These are phyloP conservation scores for Esteya vermicola DNA, from an alignment of 2,329 filamentous ascomycete genomes.

Conservation along the genomic window DNA sequence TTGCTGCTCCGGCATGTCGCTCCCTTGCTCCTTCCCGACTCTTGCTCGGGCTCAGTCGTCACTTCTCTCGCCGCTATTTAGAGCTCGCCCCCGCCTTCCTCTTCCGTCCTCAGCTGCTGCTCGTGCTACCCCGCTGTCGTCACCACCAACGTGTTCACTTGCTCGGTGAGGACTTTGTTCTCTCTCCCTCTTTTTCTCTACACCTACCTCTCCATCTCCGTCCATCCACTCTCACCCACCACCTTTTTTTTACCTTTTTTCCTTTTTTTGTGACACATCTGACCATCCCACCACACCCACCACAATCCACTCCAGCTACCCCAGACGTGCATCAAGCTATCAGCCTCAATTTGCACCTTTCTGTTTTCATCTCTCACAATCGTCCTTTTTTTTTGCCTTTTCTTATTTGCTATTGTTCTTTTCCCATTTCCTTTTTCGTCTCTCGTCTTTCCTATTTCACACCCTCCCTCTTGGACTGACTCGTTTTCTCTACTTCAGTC, in stretches of 20 bases:
- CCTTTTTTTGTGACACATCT: neutral
- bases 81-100: conserved; percentile 4
- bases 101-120: conserved; percentile 3
- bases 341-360: neutral
- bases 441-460: neutral
- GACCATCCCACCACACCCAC: neutral
- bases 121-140: conserved; percentile 9
- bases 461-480: neutral
- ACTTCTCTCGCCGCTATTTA: conserved; percentile 5
- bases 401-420: neutral
- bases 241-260: neutral
- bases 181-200: too few species aligned
- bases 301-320: neutral
- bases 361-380: neutral
- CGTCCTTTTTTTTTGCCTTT: neutral
- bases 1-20: conserved; percentile 4
- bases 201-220: neutral
- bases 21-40: conserved; percentile 4
- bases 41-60: conserved; percentile 5
- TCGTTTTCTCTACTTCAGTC: too few species aligned
- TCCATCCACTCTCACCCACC: too few species aligned
- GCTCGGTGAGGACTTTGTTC: conserved; percentile 4
- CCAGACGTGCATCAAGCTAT: neutral
- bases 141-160: conserved; percentile 2
- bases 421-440: neutral